A percentile compares a stretch with the other conserved stretches of the same genome.
phyloP scores from a whole-genome alignment of 2,329 filamentous ascomycete species.

The Botrytis hyacinthi region DNA sequence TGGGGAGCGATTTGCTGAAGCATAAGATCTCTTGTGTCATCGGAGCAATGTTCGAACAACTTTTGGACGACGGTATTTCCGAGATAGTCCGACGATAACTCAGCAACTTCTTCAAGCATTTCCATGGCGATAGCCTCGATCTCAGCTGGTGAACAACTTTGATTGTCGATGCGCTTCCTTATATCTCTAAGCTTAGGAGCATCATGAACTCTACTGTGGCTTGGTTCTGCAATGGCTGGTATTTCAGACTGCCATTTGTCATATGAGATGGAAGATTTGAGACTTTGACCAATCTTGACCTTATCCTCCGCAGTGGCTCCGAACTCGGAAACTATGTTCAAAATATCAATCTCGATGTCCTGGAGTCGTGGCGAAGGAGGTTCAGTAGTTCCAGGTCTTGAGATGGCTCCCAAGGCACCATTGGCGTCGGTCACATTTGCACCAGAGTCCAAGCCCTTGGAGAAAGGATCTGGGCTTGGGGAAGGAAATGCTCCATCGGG shows the following conservation, averaged over 20 bases:
- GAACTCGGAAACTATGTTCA: conserved; percentile 83
- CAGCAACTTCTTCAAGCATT: conserved; percentile 96
- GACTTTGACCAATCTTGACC: conserved; percentile 65
- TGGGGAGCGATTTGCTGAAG: conserved; percentile 83
- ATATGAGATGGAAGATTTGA: conserved; percentile 76
- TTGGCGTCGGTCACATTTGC: conserved; percentile 40
- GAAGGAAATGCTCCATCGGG: conserved; percentile 85
- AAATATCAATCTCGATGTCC: conserved; percentile 79
- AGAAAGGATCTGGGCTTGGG: conserved; percentile 84
- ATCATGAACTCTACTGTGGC: conserved; percentile 85
- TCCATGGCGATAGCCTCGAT: conserved; percentile 89
- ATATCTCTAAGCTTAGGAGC: conserved; percentile 94
- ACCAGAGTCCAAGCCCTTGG: conserved; percentile 52
- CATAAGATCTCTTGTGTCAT: conserved; percentile 88
- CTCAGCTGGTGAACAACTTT: conserved; percentile 78
- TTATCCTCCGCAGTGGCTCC: conserved; percentile 80
- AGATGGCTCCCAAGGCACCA: conserved; percentile 43
- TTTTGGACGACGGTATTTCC: conserved; percentile 99
- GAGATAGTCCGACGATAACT: conserved; percentile 91
- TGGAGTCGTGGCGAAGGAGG: conserved; percentile 69
- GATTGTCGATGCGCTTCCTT: conserved; percentile 95
- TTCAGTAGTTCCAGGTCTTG: conserved; percentile 47
- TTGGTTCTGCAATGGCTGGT: conserved; percentile 82
- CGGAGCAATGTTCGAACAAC: conserved; percentile 93
- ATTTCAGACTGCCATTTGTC: conserved; percentile 77